Percentiles rank a stretch among this genome's conserved stretches.
phyloP scores from a whole-genome alignment of 345 rosid species.

The Gossypium thurberi region DNA sequence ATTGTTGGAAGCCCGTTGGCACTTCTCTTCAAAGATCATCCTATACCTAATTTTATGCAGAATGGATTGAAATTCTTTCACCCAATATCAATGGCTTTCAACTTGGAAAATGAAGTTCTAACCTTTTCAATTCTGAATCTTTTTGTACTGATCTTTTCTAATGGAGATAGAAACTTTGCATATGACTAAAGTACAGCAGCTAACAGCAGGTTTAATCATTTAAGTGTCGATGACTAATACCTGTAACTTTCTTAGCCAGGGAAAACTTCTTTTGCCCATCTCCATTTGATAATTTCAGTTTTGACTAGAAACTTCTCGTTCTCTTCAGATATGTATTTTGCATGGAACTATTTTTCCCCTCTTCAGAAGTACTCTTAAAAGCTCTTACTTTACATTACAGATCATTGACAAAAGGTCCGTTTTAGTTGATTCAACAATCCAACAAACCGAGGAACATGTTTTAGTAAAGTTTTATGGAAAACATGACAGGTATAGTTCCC shows the following conservation, averaged over 20 bases:
- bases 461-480: constrained; percentile 11
- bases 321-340: background rate
- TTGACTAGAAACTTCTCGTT: constrained; percentile 1
- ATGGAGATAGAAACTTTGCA: background rate
- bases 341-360: background rate
- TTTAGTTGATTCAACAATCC: constrained; percentile 1
- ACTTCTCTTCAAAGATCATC: background rate
- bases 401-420: background rate
- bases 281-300: background rate
- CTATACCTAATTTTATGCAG: background rate
- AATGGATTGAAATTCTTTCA: background rate
- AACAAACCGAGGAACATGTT: background rate
- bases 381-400: constrained; percentile 4
- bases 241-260: background rate
- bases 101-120: background rate
- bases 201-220: background rate
- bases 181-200: background rate
- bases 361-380: background rate
- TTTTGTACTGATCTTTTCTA: background rate
- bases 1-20: background rate
- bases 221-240: background rate
- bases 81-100: background rate
- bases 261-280: background rate
- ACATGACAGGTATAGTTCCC: constrained; percentile 1
- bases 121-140: background rate